Percentiles rank a stretch among this genome's conserved stretches.
These are phyloP conservation scores for Penicillium sp. DNA, from an alignment of 2,329 filamentous ascomycete genomes.

Conservation along the genomic window DNA sequence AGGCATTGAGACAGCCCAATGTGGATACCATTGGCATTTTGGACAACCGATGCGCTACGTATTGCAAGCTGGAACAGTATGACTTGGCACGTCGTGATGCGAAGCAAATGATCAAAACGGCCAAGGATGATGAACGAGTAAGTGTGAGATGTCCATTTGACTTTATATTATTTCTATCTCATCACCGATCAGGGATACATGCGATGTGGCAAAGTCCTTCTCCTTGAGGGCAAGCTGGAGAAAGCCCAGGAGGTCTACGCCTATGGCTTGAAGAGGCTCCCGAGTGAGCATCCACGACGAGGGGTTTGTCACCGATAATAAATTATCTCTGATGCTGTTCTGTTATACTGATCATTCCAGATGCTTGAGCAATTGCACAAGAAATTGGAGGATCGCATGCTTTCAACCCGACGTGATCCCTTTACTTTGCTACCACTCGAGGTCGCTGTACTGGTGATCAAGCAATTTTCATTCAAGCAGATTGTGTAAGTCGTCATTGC, in stretches of 20 bases:
- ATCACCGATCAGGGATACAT: slow-evolving; percentile 55
- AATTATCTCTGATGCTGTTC: too few species aligned
- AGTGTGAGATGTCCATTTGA: background rate
- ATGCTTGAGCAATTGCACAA: slow-evolving; percentile 52
- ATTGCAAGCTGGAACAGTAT: slow-evolving; percentile 57
- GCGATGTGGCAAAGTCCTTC: slow-evolving; percentile 55
- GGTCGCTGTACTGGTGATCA: slow-evolving; percentile 56
- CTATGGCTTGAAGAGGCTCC: slow-evolving; percentile 59
- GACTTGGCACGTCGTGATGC: slow-evolving; percentile 59
- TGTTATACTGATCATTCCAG: slow-evolving; percentile 28
- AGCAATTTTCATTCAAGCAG: slow-evolving; percentile 56
- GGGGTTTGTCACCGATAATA: slow-evolving; percentile 24
- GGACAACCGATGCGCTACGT: slow-evolving; percentile 60
- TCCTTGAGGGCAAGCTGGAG: slow-evolving; percentile 53
- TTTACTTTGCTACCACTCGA: slow-evolving; percentile 59
- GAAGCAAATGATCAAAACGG: slow-evolving; percentile 58
- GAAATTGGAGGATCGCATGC: slow-evolving; percentile 44
- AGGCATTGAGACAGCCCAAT: slow-evolving; percentile 45
- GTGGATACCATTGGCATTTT: slow-evolving; percentile 48
- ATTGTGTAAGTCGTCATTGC: slow-evolving; percentile 44
- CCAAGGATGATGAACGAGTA: slow-evolving; percentile 57
- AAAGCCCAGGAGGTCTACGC: slow-evolving; percentile 61
- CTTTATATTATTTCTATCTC: background rate
- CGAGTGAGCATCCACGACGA: slow-evolving; percentile 42
- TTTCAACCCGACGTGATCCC: slow-evolving; percentile 49